These are phyloP conservation scores for Pythium periplocum DNA, from an alignment of 352 stramenopile species.

Conservation along the genomic window DNA sequence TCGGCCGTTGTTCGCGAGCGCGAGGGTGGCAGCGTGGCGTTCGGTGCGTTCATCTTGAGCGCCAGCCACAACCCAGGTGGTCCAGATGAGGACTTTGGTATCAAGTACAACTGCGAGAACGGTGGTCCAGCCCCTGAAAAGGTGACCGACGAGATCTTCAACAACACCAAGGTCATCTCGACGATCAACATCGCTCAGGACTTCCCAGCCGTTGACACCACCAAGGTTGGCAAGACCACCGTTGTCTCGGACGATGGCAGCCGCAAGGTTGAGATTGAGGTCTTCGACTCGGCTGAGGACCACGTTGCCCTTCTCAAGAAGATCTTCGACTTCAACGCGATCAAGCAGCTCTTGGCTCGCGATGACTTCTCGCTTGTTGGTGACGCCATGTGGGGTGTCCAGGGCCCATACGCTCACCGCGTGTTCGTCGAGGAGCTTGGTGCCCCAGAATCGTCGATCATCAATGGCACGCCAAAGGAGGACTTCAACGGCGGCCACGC, in stretches of 20 bases:
- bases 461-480: constrained; percentile 94
- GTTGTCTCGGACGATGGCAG: constrained; percentile 85
- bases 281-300: constrained; percentile 96
- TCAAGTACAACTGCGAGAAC: constrained; percentile 99
- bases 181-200: constrained; percentile 90
- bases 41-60: constrained; percentile 96
- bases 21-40: constrained; percentile 90
- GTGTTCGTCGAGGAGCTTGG: constrained; percentile 97
- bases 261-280: constrained; percentile 92
- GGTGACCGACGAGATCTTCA: constrained; percentile 96
- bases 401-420: constrained; percentile 93
- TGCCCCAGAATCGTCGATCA: constrained; percentile 66
- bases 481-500: constrained; percentile 97
- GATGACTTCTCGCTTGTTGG: constrained; percentile 95
- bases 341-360: constrained; percentile 90
- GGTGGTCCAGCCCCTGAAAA: constrained; percentile 96
- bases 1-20: constrained; percentile 95
- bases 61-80: constrained; percentile 98
- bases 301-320: constrained; percentile 94
- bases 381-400: constrained; percentile 98
- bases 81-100: constrained; percentile 97
- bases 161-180: constrained; percentile 93
- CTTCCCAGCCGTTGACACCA: constrained; percentile 77
- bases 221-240: constrained; percentile 60
- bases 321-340: constrained; percentile 97